phyloP scores from a whole-genome alignment of 352 stramenopile species.

The Albugo laibachii region DNA sequence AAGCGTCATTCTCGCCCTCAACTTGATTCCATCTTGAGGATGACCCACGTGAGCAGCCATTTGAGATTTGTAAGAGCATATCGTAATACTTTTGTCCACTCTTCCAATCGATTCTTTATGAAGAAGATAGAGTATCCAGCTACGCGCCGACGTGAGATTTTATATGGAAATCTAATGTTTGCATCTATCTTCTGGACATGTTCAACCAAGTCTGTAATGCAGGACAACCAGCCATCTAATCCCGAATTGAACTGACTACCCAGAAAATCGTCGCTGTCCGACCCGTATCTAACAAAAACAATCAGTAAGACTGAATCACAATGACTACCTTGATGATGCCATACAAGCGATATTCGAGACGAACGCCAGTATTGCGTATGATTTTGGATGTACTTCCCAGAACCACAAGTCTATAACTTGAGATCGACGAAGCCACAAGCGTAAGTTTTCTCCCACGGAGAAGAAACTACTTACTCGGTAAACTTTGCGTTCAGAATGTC shows the following conservation, averaged over 20 bases:
- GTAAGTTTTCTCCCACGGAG: constrained; percentile 1
- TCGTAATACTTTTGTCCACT: constrained; percentile 76
- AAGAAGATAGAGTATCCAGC: constrained; percentile 49
- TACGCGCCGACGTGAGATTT: constrained; percentile 44
- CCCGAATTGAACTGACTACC: constrained; percentile 77
- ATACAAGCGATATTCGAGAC: neutral
- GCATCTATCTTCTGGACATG: constrained; percentile 31
- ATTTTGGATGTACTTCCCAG: constrained; percentile 79
- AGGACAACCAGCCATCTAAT: constrained; percentile 58
- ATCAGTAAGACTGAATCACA: neutral
- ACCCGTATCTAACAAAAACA: constrained; percentile 42
- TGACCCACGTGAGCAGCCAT: constrained; percentile 55
- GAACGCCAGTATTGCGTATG: constrained; percentile 14
- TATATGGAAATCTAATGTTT: constrained; percentile 56
- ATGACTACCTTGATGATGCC: neutral
- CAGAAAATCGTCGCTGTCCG: constrained; percentile 63
- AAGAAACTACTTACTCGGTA: constrained; percentile 24
- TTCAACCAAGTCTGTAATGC: constrained; percentile 40
- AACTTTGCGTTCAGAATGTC: constrained; percentile 40
- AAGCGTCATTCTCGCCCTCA: neutral
- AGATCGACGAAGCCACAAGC: constrained; percentile 3
- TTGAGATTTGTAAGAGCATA: constrained; percentile 68
- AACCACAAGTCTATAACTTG: constrained; percentile 70
- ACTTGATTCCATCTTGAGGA: neutral
- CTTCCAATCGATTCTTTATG: constrained; percentile 56